Evolutionary conservation across 257 asterid genomes (phyloP).

Genomic region (Mitragyna speciosa): DNA sequence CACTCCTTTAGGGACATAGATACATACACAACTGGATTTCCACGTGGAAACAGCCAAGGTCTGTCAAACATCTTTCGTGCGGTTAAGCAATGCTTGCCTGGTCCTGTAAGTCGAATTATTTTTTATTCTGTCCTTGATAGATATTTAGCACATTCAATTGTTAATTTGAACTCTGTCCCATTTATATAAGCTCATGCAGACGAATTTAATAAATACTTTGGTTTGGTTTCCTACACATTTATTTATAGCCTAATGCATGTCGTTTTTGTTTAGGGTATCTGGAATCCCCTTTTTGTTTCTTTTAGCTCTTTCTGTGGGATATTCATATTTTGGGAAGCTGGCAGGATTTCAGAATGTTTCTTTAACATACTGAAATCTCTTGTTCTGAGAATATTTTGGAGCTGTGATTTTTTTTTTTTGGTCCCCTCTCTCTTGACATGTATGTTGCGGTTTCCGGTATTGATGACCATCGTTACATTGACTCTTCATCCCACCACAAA

Average conservation of each 20-base stretch:
- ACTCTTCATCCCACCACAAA: no score
- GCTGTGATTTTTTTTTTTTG: no score
- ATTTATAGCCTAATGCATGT: not conserved
- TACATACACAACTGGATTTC: slow-evolving; percentile 87
- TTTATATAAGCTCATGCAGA: not conserved
- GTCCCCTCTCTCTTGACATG: no score
- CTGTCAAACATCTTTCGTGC: slow-evolving; percentile 67
- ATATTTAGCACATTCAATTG: not conserved
- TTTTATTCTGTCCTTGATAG: not conserved
- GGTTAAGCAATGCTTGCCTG: slow-evolving; percentile 82
- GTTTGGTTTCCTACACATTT: not conserved
- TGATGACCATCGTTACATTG: no score
- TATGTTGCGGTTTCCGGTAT: no score
- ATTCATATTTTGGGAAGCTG: not conserved
- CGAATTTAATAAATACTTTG: no score
- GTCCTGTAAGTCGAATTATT: slow-evolving; percentile 61
- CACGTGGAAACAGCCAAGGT: slow-evolving; percentile 73
- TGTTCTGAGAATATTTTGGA: no score
- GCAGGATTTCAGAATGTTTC: not conserved
- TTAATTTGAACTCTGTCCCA: not conserved
- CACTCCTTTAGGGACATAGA: slow-evolving; percentile 86
- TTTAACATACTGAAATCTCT: no score
- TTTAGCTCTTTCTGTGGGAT: no score
- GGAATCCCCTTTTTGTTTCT: not conserved
- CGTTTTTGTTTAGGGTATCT: not conserved